Percentiles rank a stretch among this genome's conserved stretches.
Conservation (phyloP, 768 basidiomycete species). For the Suillus plorans region DNA sequence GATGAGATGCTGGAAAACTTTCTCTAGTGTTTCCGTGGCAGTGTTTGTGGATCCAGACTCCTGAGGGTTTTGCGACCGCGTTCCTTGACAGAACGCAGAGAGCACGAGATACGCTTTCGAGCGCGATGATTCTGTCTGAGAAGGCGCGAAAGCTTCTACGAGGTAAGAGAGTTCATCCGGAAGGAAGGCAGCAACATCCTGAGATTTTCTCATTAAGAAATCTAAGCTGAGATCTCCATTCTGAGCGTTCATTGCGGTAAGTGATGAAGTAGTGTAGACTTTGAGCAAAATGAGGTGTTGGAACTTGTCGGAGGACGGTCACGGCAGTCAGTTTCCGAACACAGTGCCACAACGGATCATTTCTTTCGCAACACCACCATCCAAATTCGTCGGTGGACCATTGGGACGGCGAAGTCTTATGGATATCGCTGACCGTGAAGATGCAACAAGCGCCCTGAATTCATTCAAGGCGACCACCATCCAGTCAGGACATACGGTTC, state of each 20-base stretch:
- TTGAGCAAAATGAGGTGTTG: neutral
- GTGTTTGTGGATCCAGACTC: constrained; percentile 40
- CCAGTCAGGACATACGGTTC: constrained; percentile 69
- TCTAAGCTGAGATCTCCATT: constrained; percentile 22
- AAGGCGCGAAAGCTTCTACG: constrained; percentile 51
- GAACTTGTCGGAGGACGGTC: neutral
- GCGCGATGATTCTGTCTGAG: constrained; percentile 42
- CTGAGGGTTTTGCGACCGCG: constrained; percentile 39
- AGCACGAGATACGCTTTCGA: constrained; percentile 73
- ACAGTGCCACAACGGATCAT: constrained; percentile 1
- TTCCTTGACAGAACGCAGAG: constrained; percentile 65
- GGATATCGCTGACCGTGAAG: constrained; percentile 18
- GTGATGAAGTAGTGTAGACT: neutral
- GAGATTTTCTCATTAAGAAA: constrained; percentile 31
- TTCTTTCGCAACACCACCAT: constrained; percentile 1
- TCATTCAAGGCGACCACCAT: constrained; percentile 39
- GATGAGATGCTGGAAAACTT: constrained; percentile 51
- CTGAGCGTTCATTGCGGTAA: neutral
- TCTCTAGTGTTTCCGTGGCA: constrained; percentile 48
- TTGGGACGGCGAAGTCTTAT: neutral
- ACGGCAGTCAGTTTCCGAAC: neutral
- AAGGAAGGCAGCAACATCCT: constrained; percentile 37
- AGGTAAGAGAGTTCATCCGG: constrained; percentile 58
- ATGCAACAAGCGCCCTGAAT: constrained; percentile 7
- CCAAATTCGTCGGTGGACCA: neutral